Conservation (phyloP, 1,284 basidiomycete genomes). For the Boletellus dicymbophilus region DNA sequence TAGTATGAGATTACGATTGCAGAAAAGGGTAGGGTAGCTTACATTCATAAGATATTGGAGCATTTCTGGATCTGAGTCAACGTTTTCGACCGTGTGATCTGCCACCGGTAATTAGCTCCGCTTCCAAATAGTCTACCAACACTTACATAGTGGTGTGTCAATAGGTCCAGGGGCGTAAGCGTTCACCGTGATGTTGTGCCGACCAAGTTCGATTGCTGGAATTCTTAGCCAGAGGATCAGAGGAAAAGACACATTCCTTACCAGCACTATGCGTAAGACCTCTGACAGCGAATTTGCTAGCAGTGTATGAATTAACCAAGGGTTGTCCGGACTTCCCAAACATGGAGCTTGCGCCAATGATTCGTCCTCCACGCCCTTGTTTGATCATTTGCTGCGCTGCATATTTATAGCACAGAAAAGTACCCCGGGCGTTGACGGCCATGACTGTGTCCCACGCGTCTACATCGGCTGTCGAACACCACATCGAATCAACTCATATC, state of each 20-base stretch:
- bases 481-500: no score
- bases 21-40: background rate
- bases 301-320: conserved; percentile 10
- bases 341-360: conserved; percentile 33
- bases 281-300: conserved; percentile 34
- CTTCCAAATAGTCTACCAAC: background rate
- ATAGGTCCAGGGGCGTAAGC: conserved; percentile 19
- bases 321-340: conserved; percentile 12
- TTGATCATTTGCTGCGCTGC: conserved; percentile 34
- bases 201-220: conserved; percentile 31
- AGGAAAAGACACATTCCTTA: background rate
- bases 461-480: conserved; percentile 14
- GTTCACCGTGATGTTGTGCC: conserved; percentile 22
- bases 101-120: background rate
- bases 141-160: conserved; percentile 12
- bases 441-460: conserved; percentile 27
- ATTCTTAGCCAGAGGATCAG: conserved; percentile 1
- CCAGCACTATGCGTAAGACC: conserved; percentile 30
- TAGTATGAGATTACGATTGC: background rate
- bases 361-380: conserved; percentile 37
- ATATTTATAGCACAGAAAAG: background rate
- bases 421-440: conserved; percentile 25
- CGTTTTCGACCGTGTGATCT: background rate
- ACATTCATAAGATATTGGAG: background rate
- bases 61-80: background rate